Base-by-base conservation (phyloP, 2,329 filamentous ascomycete genomes). In the Xylaria polymorpha region DNA sequence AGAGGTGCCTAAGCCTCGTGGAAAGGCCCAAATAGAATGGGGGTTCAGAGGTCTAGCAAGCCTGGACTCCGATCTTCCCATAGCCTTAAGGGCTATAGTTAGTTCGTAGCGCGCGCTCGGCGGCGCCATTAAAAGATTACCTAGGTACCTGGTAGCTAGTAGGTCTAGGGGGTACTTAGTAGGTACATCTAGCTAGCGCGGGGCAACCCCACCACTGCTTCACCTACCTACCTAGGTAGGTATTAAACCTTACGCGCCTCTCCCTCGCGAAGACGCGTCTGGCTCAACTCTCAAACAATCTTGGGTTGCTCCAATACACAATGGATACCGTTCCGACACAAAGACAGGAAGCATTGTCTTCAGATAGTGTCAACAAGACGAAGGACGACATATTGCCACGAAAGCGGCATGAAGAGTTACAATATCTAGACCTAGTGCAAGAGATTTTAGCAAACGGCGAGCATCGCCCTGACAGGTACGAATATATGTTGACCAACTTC, bases 391-490 rank as follows among this genome's bases (percentile, higher is more conserved):
- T 71, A 56, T 35, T 53, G 12, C 61, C 65, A 22, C 44, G 44
- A 59, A 71, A 72, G 61, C 73, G 76, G 29, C 94, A 97, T 77
- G 94, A 98, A 84, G 96, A 99, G 83, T 85, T 94, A 78, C 96
- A 98, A 82, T 99, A 99, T 80, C 90, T 99, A 68, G 87, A 95
- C 75, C 87, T 99, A 32, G 94, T 98, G 71, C 91, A 90, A 73
- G 88, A 93, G 73, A 98, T 98, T 77, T 86, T 99, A 18, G 84
- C 89, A 18, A 83, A 88, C 32, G 96, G 96, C 76, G 96, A 99
- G 80, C 91, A 94, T 78, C 91, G 96, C 20, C 94, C 94, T 39
- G 96, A 99, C 80, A 87, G 93, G 91, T 92, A 84, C 61, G 73
- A 44, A 59, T 25, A 41, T 50, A 18, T 50, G 62, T 37, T 70